phyloP scores from a whole-genome alignment of 75 land plant species.

The Cryptomeria japonica region DNA sequence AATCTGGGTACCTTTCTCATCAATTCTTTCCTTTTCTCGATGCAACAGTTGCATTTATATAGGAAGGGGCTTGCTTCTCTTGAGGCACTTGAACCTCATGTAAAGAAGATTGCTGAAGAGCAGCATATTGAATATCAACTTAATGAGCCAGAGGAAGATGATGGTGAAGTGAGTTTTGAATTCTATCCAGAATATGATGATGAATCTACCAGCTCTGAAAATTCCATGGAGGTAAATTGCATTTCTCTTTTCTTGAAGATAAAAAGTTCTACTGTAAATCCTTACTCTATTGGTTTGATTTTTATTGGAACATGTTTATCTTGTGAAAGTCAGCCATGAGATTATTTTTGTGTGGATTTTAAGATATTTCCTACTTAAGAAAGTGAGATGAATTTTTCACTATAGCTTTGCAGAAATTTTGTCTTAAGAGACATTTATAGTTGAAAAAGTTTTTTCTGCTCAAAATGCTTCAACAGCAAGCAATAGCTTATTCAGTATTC shows the following conservation, averaged over 20 bases:
- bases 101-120: slow-evolving; percentile 50
- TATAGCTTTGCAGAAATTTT: neutral
- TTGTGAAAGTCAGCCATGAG: neutral
- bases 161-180: slow-evolving; percentile 67
- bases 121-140: slow-evolving; percentile 82
- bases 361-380: neutral
- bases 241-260: neutral
- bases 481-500: neutral
- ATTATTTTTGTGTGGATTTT: neutral
- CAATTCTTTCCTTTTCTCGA: neutral
- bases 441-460: neutral
- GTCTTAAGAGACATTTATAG: neutral
- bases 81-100: slow-evolving; percentile 73
- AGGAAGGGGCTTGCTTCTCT: slow-evolving; percentile 66
- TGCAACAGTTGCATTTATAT: slow-evolving; percentile 71
- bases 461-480: neutral
- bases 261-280: neutral
- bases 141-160: slow-evolving; percentile 53
- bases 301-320: neutral
- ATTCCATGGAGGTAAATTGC: slow-evolving; percentile 48
- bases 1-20: neutral
- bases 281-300: neutral
- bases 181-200: slow-evolving; percentile 38
- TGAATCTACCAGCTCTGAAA: slow-evolving; percentile 19
- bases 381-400: neutral